Evolutionary conservation across 345 rosid species (phyloP).

Genomic region (Psidium guajava): DNA sequence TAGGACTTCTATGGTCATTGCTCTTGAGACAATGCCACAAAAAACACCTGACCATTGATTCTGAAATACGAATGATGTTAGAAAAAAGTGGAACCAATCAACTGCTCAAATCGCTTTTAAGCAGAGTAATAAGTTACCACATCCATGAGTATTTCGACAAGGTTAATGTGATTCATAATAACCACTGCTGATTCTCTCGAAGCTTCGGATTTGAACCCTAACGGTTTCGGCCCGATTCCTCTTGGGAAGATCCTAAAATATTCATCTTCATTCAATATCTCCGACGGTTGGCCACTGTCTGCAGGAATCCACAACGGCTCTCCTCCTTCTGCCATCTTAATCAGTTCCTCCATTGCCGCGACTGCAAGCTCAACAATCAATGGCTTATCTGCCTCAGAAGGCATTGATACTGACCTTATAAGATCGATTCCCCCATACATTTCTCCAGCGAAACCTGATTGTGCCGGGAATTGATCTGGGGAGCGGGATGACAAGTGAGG

Average conservation of each 20-base stretch:
- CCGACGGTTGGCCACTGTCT: constrained; percentile 19
- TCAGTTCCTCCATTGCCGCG: constrained; percentile 93
- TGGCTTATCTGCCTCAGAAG: constrained; percentile 78
- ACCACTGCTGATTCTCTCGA: constrained; percentile 76
- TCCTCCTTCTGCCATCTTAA: constrained; percentile 70
- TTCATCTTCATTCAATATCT: constrained; percentile 66
- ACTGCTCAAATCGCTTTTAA: background rate
- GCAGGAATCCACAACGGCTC: constrained; percentile 65
- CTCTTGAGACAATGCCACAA: constrained; percentile 82
- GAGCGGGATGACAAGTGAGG: constrained; percentile 45
- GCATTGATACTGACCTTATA: constrained; percentile 43
- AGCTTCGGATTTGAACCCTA: constrained; percentile 73
- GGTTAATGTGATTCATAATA: constrained; percentile 73
- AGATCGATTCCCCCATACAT: constrained; percentile 59
- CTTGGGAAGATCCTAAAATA: constrained; percentile 70
- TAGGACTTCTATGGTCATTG: constrained; percentile 81
- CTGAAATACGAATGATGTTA: constrained; percentile 16
- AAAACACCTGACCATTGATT: constrained; percentile 83
- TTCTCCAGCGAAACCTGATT: constrained; percentile 57
- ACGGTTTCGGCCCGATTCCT: constrained; percentile 72
- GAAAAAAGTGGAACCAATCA: background rate
- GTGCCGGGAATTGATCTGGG: constrained; percentile 35
- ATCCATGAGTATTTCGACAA: constrained; percentile 93
- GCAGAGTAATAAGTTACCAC: constrained; percentile 35
- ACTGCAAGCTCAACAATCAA: constrained; percentile 85